Conservation (phyloP, 257 asterid genomes). For the Nicotiana attenuata region DNA sequence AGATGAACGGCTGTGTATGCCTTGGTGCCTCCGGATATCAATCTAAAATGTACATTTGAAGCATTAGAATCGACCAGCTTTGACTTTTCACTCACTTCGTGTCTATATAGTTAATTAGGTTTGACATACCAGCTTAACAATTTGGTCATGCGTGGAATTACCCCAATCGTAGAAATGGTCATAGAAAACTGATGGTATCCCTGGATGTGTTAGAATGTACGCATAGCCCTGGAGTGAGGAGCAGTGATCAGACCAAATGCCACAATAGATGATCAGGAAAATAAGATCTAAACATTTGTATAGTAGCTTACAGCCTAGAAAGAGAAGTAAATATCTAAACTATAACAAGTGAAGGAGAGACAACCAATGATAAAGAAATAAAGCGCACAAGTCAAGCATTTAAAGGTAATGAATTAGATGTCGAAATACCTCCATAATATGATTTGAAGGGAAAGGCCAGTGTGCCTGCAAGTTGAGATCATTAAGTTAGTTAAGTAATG, state of each 20-base stretch:
- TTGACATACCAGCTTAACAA: constrained; percentile 72
- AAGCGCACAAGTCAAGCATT: neutral
- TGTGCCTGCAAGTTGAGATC: constrained; percentile 54
- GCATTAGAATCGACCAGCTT: neutral
- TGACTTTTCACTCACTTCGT: neutral
- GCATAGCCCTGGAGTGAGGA: constrained; percentile 60
- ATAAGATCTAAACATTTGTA: neutral
- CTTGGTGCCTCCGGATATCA: constrained; percentile 57
- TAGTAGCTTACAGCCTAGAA: neutral
- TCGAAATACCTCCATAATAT: constrained; percentile 77
- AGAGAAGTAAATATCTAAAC: neutral
- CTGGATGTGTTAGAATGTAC: constrained; percentile 89
- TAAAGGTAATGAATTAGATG: neutral
- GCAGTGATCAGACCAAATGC: neutral
- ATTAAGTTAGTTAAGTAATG: constrained; percentile 10
- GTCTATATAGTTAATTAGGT: neutral
- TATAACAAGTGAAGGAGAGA: neutral
- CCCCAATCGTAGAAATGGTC: constrained; percentile 90
- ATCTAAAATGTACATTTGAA: constrained; percentile 37
- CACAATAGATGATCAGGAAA: neutral
- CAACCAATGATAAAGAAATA: neutral
- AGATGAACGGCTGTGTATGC: constrained; percentile 67
- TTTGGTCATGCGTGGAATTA: constrained; percentile 54
- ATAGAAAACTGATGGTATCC: constrained; percentile 78
- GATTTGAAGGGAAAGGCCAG: constrained; percentile 92